These are phyloP conservation scores for Tricladium varicosporioides DNA, from an alignment of 2,329 filamentous ascomycete species.

Conservation along the genomic window DNA sequence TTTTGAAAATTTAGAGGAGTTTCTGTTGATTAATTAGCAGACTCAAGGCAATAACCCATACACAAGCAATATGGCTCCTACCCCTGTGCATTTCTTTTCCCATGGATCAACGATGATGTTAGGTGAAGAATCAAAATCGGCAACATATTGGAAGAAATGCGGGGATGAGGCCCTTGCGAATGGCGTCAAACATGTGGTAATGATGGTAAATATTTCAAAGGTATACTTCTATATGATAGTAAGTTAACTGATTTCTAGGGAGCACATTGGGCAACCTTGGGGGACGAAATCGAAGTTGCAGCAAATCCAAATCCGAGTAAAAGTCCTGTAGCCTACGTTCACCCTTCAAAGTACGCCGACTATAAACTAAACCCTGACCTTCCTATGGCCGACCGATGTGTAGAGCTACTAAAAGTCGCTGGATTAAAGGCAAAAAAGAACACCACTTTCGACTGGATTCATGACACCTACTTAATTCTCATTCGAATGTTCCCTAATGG, in stretches of 20 bases:
- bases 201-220: slow-evolving; percentile 45
- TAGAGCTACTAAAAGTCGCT: slow-evolving; percentile 46
- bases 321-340: slow-evolving; percentile 63
- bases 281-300: slow-evolving; percentile 57
- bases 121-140: slow-evolving; percentile 59
- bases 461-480: slow-evolving; percentile 67
- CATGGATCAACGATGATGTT: slow-evolving; percentile 74
- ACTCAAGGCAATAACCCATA: no score
- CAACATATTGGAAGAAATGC: slow-evolving; percentile 63
- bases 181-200: slow-evolving; percentile 60
- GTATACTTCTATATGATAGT: no score
- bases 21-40: no score
- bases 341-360: slow-evolving; percentile 61
- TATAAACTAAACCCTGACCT: slow-evolving; percentile 63
- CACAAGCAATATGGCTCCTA: neutral
- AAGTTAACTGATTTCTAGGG: slow-evolving; percentile 44
- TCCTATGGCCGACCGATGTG: slow-evolving; percentile 46
- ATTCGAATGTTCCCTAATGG: slow-evolving; percentile 65
- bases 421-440: slow-evolving; percentile 56
- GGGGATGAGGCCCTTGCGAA: slow-evolving; percentile 60
- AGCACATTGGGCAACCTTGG: slow-evolving; percentile 62
- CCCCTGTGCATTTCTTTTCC: slow-evolving; percentile 47
- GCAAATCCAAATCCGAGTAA: slow-evolving; percentile 60
- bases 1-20: no score
- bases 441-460: slow-evolving; percentile 65